A percentile compares a stretch with the other conserved stretches of the same genome.
Conservation (phyloP, 2,329 filamentous ascomycete species). For the Penicillium sp. region DNA sequence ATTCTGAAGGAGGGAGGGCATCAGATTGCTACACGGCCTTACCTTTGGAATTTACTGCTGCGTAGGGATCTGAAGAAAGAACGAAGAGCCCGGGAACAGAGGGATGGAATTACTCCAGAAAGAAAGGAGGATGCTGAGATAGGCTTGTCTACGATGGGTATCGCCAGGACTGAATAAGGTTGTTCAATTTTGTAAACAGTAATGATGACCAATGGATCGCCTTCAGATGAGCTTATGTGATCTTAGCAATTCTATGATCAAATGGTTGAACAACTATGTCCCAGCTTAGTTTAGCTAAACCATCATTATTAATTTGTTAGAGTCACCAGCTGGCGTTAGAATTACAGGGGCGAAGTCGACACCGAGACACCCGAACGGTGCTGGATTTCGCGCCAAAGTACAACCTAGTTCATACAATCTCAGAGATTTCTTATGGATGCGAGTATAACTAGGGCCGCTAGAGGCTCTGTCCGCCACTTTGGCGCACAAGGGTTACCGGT, state of each 20-base stretch:
- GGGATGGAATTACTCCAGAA: background rate
- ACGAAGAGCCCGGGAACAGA: background rate
- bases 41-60: conserved; percentile 31
- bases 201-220: background rate
- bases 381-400: background rate
- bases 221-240: background rate
- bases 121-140: background rate
- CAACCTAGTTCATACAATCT: background rate
- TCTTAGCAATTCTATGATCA: no score
- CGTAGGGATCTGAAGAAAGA: conserved; percentile 4
- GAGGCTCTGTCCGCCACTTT: background rate
- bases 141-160: background rate
- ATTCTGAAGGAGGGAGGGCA: conserved; percentile 32
- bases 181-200: background rate
- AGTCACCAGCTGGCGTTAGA: background rate
- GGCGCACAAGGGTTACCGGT: background rate
- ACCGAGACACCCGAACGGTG: background rate
- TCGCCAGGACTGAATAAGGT: background rate
- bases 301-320: background rate
- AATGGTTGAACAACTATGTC: no score
- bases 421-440: background rate
- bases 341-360: background rate
- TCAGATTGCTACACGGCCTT: conserved; percentile 33
- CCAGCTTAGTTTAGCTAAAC: no score
- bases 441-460: background rate